These are phyloP conservation scores for Xylaria telfairii DNA, from an alignment of 495 filamentous ascomycete genomes.

Conservation along the genomic window DNA sequence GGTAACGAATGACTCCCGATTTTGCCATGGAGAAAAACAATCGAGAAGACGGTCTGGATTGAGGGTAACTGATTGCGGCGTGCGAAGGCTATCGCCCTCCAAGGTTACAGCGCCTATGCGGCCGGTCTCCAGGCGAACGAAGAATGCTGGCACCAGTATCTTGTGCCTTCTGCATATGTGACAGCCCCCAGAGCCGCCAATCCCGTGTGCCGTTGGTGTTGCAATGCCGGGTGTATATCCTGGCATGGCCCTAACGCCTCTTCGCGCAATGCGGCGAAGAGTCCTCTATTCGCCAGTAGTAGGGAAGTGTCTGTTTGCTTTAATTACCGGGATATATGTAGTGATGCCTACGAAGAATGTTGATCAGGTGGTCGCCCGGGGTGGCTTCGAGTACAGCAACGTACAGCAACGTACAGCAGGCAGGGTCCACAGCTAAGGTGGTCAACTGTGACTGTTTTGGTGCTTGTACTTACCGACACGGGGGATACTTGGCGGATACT, in stretches of 20 bases:
- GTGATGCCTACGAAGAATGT: constrained; percentile 5
- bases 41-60: background rate
- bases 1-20: background rate
- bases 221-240: constrained; percentile 11
- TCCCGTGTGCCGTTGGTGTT: constrained; percentile 4
- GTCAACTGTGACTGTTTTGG: background rate
- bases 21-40: background rate
- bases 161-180: constrained; percentile 12
- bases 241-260: background rate
- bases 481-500: constrained; percentile 18
- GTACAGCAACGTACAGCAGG: background rate
- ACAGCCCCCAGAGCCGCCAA: constrained; percentile 4
- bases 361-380: constrained; percentile 8
- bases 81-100: background rate
- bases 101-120: constrained; percentile 1
- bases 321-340: constrained; percentile 1
- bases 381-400: background rate
- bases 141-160: constrained; percentile 12
- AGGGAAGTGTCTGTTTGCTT: constrained; percentile 6
- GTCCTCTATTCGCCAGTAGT: background rate
- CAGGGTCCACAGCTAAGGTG: background rate
- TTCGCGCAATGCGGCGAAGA: background rate
- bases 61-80: background rate
- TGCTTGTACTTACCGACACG: constrained; percentile 16
- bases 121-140: background rate